Conservation (phyloP, 306 rosid species). For the Pyrus bretschneideri region DNA sequence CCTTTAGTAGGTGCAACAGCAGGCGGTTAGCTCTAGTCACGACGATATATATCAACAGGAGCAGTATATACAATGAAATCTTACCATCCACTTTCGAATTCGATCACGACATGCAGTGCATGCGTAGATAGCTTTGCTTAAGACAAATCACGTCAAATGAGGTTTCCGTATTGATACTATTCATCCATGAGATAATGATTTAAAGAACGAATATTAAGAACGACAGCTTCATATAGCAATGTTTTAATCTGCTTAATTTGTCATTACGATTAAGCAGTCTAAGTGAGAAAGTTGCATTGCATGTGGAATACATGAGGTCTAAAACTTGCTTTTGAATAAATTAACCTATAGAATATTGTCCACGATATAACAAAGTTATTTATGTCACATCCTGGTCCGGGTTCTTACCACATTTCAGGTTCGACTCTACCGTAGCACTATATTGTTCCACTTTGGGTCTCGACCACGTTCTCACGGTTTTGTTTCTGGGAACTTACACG, state of each 20-base stretch:
- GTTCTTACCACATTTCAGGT: too few species aligned
- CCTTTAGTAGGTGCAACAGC: not conserved
- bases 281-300: too few species aligned
- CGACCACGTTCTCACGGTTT: too few species aligned
- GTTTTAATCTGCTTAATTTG: not conserved
- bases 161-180: not conserved
- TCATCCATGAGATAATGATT: not conserved
- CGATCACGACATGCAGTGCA: not conserved
- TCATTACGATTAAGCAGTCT: not conserved
- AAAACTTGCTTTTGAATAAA: too few species aligned
- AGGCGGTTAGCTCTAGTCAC: not conserved
- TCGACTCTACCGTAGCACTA: too few species aligned
- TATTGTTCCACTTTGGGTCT: too few species aligned
- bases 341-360: too few species aligned
- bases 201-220: not conserved
- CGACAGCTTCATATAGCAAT: not conserved
- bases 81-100: not conserved
- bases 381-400: too few species aligned
- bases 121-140: not conserved
- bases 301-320: too few species aligned
- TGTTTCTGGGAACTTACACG: too few species aligned
- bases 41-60: not conserved
- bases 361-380: too few species aligned
- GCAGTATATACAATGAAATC: not conserved
- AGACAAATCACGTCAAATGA: not conserved